Base-by-base conservation (phyloP, 768 basidiomycete genomes). In the Leccinum fibrillosum region DNA sequence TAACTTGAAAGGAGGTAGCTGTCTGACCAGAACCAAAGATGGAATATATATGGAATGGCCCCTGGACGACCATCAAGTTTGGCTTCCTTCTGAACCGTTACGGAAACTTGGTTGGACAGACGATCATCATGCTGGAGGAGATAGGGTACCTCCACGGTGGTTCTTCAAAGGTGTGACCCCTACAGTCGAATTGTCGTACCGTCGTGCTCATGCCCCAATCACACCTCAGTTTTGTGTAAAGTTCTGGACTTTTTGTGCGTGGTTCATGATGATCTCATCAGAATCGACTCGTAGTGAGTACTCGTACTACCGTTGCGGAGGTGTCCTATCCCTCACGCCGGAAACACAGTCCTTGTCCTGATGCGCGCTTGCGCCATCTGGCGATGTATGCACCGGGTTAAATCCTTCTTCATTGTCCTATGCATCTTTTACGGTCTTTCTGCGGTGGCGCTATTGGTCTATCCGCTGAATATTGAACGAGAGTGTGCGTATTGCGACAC, bases 321-420 rank as follows among this genome's bases (percentile, higher is more conserved):
- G 9, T 28, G 12, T 32, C 28, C 10, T 13, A 21, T 34, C 7
- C 11, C 19, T 51, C 10, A 50, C 30, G 13, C 5, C 17, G 34
- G 34, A 60, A 13, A 51, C 26, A 47, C 44, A 66, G 66, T 63
- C 19, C 47, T 66, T 47, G 62, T 66, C 8, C 42, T 61, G 15
- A 53, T 61, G 59, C 64, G 64, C 3, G 65, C 64, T 21, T 65
- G 62, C 57, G 62, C 62, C 8, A 55, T 59, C 11, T 66, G 64
- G 62, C 59, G 62, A 10, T 66, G 65, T 35, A 54, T 35, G 10
- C 48, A 55, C 26, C 54, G 55, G 5, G 37, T 30, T 15, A 53
- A 53, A 2, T 12, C 52, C 6, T 45, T 26, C 8, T 26, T 62
- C 13, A 47, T 64, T 2, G 3, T 21, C 13, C 8, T 58, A 19